These are phyloP conservation scores for Epicoccum sorghinum DNA, from an alignment of 2,329 filamentous ascomycete genomes.

Conservation along the genomic window DNA sequence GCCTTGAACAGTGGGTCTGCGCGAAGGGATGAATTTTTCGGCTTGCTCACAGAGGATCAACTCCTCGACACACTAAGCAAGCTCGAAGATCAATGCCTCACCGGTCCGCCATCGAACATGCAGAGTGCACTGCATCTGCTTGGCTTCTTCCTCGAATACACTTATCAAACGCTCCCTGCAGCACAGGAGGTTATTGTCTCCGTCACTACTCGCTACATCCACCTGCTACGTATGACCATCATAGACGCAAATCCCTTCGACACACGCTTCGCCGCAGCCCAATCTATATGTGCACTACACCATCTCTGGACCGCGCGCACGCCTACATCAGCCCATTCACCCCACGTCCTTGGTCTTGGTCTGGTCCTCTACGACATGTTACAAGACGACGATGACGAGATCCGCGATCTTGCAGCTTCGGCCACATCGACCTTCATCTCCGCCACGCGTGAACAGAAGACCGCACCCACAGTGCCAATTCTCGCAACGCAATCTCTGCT, in stretches of 20 bases:
- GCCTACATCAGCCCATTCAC: not conserved
- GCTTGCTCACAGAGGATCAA: constrained; percentile 18
- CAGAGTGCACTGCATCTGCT: constrained; percentile 40
- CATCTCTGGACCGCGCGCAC: constrained; percentile 22
- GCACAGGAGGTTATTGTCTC: constrained; percentile 12
- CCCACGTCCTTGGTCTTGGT: constrained; percentile 32
- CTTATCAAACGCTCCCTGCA: constrained; percentile 17
- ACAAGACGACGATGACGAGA: constrained; percentile 91
- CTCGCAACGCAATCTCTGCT: constrained; percentile 53
- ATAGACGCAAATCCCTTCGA: constrained; percentile 61
- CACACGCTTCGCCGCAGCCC: constrained; percentile 65
- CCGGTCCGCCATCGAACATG: constrained; percentile 37
- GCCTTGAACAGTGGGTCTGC: constrained; percentile 18
- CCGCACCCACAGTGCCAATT: constrained; percentile 54
- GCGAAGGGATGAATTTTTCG: constrained; percentile 25
- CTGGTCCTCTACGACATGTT: constrained; percentile 55
- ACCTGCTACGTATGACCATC: constrained; percentile 38
- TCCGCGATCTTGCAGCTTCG: constrained; percentile 69
- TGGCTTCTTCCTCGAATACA: constrained; percentile 41
- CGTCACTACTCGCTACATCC: constrained; percentile 34
- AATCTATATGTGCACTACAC: constrained; percentile 58
- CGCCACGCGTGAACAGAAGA: constrained; percentile 13
- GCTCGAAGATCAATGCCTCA: constrained; percentile 37
- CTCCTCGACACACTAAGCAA: constrained; percentile 24
- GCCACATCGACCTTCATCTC: constrained; percentile 57